Evolutionary conservation across 306 rosid species (phyloP).

Genomic region (Pyrus pyrifolia): DNA sequence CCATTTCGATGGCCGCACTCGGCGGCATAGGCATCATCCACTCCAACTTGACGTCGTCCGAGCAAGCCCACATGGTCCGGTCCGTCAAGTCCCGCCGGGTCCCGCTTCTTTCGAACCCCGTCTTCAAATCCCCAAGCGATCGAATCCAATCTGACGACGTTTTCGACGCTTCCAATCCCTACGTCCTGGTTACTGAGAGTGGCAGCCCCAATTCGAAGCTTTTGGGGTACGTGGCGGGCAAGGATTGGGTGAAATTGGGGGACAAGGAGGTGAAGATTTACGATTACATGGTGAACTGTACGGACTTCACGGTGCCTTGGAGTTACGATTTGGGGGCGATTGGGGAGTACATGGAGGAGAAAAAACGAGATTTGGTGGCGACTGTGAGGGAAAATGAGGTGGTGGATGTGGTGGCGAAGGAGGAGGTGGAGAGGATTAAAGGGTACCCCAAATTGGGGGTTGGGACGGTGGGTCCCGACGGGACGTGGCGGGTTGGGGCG

Average conservation of each 20-base stretch:
- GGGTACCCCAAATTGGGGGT: slow-evolving; percentile 58
- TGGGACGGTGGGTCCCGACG: slow-evolving; percentile 65
- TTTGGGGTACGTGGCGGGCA: slow-evolving; percentile 48
- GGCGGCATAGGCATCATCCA: slow-evolving; percentile 71
- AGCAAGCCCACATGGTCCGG: slow-evolving; percentile 50
- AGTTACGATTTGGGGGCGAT: slow-evolving; percentile 34
- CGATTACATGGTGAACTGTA: slow-evolving; percentile 42
- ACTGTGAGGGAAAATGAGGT: slow-evolving; percentile 40
- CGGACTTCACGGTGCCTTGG: slow-evolving; percentile 39
- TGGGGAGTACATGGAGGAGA: slow-evolving; percentile 28
- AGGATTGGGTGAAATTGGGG: slow-evolving; percentile 33
- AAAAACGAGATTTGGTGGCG: slow-evolving; percentile 31
- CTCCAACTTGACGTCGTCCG: slow-evolving; percentile 40
- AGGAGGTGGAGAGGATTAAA: slow-evolving; percentile 58
- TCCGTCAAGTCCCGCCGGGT: slow-evolving; percentile 71
- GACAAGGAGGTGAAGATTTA: slow-evolving; percentile 34
- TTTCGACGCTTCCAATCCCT: slow-evolving; percentile 38
- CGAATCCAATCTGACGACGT: slow-evolving; percentile 36
- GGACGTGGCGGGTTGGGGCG: slow-evolving; percentile 78
- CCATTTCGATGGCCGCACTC: slow-evolving; percentile 70
- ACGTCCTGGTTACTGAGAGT: slow-evolving; percentile 50
- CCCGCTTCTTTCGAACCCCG: slow-evolving; percentile 54
- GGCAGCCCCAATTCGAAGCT: slow-evolving; percentile 42
- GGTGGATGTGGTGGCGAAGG: slow-evolving; percentile 54
- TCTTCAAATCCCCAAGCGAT: slow-evolving; percentile 38